Evolutionary conservation across 805 yeast genomes (phyloP).

Genomic region (Ogataea trehalophila): DNA sequence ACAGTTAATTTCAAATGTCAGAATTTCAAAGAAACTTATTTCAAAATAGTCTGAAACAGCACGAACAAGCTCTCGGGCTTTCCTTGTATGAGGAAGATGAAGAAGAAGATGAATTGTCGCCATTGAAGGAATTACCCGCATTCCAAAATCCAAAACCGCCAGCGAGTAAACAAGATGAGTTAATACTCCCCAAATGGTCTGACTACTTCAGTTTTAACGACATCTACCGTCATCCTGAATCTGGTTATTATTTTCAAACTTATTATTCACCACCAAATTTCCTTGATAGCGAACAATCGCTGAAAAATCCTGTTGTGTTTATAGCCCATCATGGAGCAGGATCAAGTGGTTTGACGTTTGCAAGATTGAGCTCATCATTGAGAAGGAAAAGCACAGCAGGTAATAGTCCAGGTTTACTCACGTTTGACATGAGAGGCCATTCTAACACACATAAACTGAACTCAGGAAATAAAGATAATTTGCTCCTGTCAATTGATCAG

Average conservation of each 20-base stretch:
- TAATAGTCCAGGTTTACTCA: slow-evolving; percentile 53
- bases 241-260: slow-evolving; percentile 41
- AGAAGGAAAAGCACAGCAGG: slow-evolving; percentile 32
- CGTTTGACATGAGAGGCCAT: slow-evolving; percentile 85
- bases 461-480: neutral
- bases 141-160: neutral
- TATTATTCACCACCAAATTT: slow-evolving; percentile 51
- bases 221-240: slow-evolving; percentile 11
- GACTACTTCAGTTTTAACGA: slow-evolving; percentile 32
- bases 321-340: slow-evolving; percentile 95
- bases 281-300: neutral
- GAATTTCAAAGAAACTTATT: slow-evolving; percentile 24
- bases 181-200: slow-evolving; percentile 25
- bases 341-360: slow-evolving; percentile 77
- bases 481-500: slow-evolving; percentile 40
- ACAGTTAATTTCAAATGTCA: slow-evolving; percentile 14
- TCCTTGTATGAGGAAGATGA: slow-evolving; percentile 8
- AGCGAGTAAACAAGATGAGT: neutral
- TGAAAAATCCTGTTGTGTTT: slow-evolving; percentile 46
- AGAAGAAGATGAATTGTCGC: slow-evolving; percentile 6
- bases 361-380: slow-evolving; percentile 43
- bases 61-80: slow-evolving; percentile 21
- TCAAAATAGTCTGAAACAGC: slow-evolving; percentile 19
- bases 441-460: slow-evolving; percentile 44
- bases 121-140: slow-evolving; percentile 8